These are phyloP conservation scores for Theobroma grandiflorum DNA, from an alignment of 441 rosid genomes.

Conservation along the genomic window DNA sequence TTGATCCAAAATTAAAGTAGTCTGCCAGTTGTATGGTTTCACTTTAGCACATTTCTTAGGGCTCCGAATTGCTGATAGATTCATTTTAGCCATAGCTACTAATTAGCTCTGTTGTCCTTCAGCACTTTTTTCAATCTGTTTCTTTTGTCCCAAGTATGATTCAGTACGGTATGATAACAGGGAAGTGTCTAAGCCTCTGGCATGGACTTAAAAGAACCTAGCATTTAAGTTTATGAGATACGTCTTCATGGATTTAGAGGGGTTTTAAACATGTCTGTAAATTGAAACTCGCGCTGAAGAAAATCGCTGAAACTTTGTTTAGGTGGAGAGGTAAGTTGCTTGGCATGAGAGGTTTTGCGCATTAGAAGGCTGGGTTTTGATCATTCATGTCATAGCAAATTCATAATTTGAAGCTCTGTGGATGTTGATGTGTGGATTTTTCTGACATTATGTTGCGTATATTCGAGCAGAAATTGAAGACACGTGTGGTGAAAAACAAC, in stretches of 20 bases:
- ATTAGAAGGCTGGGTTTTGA: neutral
- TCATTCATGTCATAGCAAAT: neutral
- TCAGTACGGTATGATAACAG: neutral
- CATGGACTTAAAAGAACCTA: neutral
- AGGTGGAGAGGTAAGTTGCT: neutral
- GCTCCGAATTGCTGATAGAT: too few species aligned
- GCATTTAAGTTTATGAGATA: neutral
- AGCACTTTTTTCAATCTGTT: neutral
- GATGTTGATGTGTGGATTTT: neutral
- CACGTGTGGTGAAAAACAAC: constrained; percentile 53
- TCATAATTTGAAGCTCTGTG: neutral
- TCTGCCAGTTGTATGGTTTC: too few species aligned
- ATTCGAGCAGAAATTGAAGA: constrained; percentile 62
- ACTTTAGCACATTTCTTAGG: too few species aligned
- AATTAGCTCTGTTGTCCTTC: neutral
- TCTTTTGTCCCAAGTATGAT: neutral
- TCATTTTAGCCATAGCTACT: neutral
- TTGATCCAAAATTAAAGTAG: too few species aligned
- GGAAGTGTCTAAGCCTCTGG: neutral
- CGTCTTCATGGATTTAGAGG: neutral
- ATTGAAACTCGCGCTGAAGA: neutral
- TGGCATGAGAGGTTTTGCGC: neutral
- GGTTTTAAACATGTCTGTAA: neutral
- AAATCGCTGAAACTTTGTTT: neutral
- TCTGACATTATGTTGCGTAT: neutral